Evolutionary conservation across 2,329 filamentous ascomycete genomes (phyloP), one percentile per base, ranked within the genome.

Genomic region (Hypoxylon sp.): DNA sequence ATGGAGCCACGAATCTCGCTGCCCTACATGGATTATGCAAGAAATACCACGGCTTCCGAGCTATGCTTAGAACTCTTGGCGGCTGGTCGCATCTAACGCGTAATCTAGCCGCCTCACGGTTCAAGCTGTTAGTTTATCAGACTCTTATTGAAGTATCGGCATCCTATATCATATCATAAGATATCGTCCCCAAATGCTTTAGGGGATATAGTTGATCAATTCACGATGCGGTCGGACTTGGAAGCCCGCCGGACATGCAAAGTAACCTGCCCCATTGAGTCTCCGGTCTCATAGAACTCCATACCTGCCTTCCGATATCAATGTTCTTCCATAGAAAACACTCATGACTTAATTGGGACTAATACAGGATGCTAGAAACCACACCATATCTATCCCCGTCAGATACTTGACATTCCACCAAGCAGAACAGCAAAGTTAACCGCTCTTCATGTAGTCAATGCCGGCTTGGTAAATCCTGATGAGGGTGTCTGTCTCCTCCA

Each of bases 371-470:
- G 19, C 55, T 28, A 58, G 2, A 14, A 28, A 19, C 17, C 17
- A 25, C 11, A 36, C 19, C 13, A 14, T 21, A 23, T 34, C 11
- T 13, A 36, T 32, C 25, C 38, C 23, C 28, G 1, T 10, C 9
- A 28, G 45, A 46, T 14, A 45, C 17, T 13, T 19, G 6, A 28
- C n/a, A 36, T 2, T 13, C 6, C 5, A 9, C 1, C 13, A 50
- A 36, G 11, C 43, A 13, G 7, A 2, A 30, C 2, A 9, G 5
- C 13, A 14, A 14, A 30, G 11, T 61, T 46, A 70, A 6, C 68
- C 65, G n/a, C 65, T 70, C 23, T 45, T 65, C 65, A 70, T 68
- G 32, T 65, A 70, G 32, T 68, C 68, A 30, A 70, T 55, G 6
- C 65, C 56, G 32, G 68, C 65, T 43, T 70, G 65, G 25, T 36